Conservation (phyloP, 2,329 filamentous ascomycete genomes). For the Pestalotiopsis sp. region DNA sequence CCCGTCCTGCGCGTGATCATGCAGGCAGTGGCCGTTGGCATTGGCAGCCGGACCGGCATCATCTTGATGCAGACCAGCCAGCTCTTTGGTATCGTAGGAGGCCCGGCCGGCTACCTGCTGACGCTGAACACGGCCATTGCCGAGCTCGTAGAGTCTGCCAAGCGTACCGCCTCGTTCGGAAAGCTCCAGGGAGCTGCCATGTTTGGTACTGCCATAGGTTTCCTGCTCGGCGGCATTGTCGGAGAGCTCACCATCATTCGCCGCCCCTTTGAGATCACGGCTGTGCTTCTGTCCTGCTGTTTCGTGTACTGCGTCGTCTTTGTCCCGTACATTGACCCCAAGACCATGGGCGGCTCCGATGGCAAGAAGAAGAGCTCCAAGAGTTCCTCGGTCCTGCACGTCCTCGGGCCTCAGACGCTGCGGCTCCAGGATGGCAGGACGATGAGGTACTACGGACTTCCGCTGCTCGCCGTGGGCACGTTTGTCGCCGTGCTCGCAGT, state of each 20-base stretch:
- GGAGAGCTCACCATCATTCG: slow-evolving; percentile 20
- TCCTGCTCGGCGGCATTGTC: slow-evolving; percentile 20
- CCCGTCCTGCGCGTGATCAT: slow-evolving; percentile 62
- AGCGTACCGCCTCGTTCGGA: slow-evolving; percentile 63
- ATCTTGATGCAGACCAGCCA: slow-evolving; percentile 66
- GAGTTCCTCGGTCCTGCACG: slow-evolving; percentile 16
- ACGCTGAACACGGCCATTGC: slow-evolving; percentile 67
- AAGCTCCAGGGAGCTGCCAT: slow-evolving; percentile 32
- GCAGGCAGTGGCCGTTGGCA: slow-evolving; percentile 62
- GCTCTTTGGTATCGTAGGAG: slow-evolving; percentile 66
- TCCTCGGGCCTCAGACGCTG: slow-evolving; percentile 20
- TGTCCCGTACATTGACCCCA: slow-evolving; percentile 23
- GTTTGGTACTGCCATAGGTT: slow-evolving; percentile 21
- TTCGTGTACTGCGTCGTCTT: slow-evolving; percentile 19
- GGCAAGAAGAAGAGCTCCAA: slow-evolving; percentile 16
- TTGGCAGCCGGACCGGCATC: slow-evolving; percentile 59
- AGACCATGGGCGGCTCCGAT: slow-evolving; percentile 14
- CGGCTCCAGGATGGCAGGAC: slow-evolving; percentile 17
- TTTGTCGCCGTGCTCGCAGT: slow-evolving; percentile 24
- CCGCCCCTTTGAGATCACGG: slow-evolving; percentile 23
- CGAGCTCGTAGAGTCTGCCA: slow-evolving; percentile 58
- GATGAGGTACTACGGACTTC: slow-evolving; percentile 19
- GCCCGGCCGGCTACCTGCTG: slow-evolving; percentile 67
- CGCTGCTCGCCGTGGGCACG: slow-evolving; percentile 21
- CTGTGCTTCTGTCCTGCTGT: slow-evolving; percentile 16